Evolutionary conservation across 1,284 basidiomycete genomes (phyloP).

Genomic region (Irpex lacteus): DNA sequence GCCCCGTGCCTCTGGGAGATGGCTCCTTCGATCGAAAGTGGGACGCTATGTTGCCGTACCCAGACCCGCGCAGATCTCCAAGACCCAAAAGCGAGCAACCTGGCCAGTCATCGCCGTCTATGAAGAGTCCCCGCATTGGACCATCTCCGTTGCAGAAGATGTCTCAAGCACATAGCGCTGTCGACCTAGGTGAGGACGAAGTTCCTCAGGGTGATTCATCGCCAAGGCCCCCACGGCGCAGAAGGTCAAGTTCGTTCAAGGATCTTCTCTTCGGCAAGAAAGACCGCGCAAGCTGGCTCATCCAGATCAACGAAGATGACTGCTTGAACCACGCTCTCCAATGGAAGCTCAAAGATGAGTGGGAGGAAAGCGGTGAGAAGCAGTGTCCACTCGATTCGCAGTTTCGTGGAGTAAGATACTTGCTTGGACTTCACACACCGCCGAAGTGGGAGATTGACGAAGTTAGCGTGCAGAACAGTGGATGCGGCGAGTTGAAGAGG

Average conservation of each 20-base stretch:
- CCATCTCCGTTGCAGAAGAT: neutral
- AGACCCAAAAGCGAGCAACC: neutral
- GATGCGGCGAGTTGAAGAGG: neutral
- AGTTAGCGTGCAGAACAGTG: neutral
- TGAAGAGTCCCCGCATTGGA: neutral
- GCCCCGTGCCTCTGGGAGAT: slow-evolving; percentile 11
- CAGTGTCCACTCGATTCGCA: slow-evolving; percentile 11
- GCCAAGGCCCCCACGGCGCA: neutral
- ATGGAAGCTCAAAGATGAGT: slow-evolving; percentile 9
- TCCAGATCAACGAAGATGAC: slow-evolving; percentile 1
- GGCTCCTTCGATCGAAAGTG: slow-evolving; percentile 12
- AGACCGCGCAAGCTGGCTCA: slow-evolving; percentile 5
- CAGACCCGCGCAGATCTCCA: neutral
- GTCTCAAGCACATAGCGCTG: neutral
- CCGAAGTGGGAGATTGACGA: slow-evolving; percentile 11
- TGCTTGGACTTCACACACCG: slow-evolving; percentile 10
- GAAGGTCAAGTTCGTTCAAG: slow-evolving; percentile 11
- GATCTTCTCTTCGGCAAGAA: slow-evolving; percentile 4
- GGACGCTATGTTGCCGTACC: slow-evolving; percentile 4
- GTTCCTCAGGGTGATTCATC: neutral
- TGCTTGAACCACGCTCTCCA: neutral
- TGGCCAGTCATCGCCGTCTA: neutral
- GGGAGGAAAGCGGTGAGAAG: slow-evolving; percentile 7
- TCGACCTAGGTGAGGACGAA: neutral
- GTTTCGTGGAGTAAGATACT: slow-evolving; percentile 12